These are phyloP conservation scores for Pseudognaphalium luteoalbum DNA, from an alignment of 129 eudicot species.

Conservation along the genomic window DNA sequence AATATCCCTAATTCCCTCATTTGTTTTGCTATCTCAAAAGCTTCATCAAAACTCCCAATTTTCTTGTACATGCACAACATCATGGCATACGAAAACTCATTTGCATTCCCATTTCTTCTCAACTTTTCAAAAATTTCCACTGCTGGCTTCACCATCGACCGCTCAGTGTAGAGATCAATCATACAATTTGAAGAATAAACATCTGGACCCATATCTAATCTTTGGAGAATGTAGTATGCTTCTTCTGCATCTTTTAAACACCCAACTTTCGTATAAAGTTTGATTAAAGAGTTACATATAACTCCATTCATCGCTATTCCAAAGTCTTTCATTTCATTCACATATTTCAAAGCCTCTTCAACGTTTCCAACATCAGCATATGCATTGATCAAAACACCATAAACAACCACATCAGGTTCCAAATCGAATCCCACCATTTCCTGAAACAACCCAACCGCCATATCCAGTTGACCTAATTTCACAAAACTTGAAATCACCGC, in stretches of 20 bases:
- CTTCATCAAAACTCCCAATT: conserved; percentile 65
- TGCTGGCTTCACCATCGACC: conserved; percentile 69
- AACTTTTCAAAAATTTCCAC: conserved; percentile 62
- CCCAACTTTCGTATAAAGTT: conserved; percentile 86
- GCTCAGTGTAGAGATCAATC: conserved; percentile 74
- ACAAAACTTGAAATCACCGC: conserved; percentile 78
- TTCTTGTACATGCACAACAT: conserved; percentile 87
- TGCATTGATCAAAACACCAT: conserved; percentile 68
- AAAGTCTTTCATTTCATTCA: conserved; percentile 48
- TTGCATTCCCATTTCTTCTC: conserved; percentile 52
- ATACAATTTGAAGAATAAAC: conserved; percentile 74
- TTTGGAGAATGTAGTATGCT: conserved; percentile 49
- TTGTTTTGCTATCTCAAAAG: conserved; percentile 54
- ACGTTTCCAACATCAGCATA: conserved; percentile 78
- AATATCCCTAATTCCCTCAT: conserved; percentile 78
- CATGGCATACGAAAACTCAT: conserved; percentile 93
- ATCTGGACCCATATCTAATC: conserved; percentile 49
- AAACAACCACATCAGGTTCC: conserved; percentile 66
- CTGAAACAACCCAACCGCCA: conserved; percentile 52
- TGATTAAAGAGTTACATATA: conserved; percentile 63
- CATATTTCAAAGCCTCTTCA: conserved; percentile 51
- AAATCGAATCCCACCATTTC: conserved; percentile 60
- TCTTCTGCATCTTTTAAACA: conserved; percentile 74
- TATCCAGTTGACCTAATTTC: conserved; percentile 50
- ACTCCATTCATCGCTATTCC: conserved; percentile 65